Evolutionary conservation across 1,284 basidiomycete species (phyloP), one percentile per base, ranked within the genome.

Genomic region (Crucibulum parvulum): DNA sequence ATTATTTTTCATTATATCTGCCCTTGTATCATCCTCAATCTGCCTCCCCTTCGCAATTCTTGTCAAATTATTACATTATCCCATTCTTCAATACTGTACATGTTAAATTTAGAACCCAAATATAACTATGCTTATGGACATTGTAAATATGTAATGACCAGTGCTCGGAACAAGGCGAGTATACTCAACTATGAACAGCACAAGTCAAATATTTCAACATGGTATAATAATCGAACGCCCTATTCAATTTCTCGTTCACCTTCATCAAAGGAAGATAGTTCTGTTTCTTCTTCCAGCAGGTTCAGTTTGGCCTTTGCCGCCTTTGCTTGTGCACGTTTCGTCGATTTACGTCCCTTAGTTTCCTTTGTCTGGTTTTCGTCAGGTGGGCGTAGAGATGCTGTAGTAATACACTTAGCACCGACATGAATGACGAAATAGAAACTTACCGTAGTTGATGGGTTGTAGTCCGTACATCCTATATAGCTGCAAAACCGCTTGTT

Each of bases 401-500:
- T 45, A 53, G 37, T 9, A 53, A 18, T n/a, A 62, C 37, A 50
- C 56, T 39, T 11, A 55, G 36, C 24, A 3, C 36, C n/a, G 31
- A 37, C 4, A 36, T 50, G 45, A 31, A 39, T 6, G 45, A 24
- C 3, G 15, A 51, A 34, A 35, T 41, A 41, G 35, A 51, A 5
- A 66, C 74, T 41, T 59, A 85, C 85, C 88, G 65, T 89, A 79
- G 18, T 83, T 84, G 35, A 94, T 90, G 10, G 87, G 83, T 54
- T 87, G 78, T 7, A 96, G 74, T 48, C 79, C 79, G 69, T 97
- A 96, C 50, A 93, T 88, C 62, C 94, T 78, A 70, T 93, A 90
- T 43, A 97, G 73, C 64, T 96, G 88, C 57, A 98, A 84, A 7
- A 98, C 95, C 7, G 94, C 95, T 73, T 97, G 95, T 75, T 97